Conservation (phyloP, 116 monocot species). For the Phalaenopsis hybrid region DNA sequence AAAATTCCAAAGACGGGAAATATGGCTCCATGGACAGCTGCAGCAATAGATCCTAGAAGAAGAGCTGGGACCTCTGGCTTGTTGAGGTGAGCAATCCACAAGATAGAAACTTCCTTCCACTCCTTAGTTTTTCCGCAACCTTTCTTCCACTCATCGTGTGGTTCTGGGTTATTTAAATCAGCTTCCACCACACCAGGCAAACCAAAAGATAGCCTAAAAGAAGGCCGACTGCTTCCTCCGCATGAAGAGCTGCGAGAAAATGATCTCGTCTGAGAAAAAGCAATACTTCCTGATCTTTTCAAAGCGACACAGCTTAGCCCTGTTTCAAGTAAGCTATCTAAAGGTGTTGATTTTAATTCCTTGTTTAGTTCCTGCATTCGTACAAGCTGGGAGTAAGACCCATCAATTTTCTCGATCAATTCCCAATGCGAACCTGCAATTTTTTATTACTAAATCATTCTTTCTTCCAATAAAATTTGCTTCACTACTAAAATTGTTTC, state of each 20-base stretch:
- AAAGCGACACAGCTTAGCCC: slow-evolving; percentile 1
- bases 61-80: slow-evolving; percentile 54
- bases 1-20: slow-evolving; percentile 53
- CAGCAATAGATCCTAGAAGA: slow-evolving; percentile 35
- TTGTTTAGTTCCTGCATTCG: slow-evolving; percentile 42
- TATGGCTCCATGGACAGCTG: slow-evolving; percentile 34
- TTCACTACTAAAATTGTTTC: not conserved
- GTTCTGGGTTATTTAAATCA: not conserved
- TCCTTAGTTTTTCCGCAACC: not conserved
- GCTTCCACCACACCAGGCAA: slow-evolving; percentile 12
- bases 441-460: not conserved
- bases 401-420: slow-evolving; percentile 40
- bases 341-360: not conserved
- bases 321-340: not conserved
- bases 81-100: slow-evolving; percentile 40
- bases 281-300: slow-evolving; percentile 1
- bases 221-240: slow-evolving; percentile 27
- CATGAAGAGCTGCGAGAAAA: slow-evolving; percentile 32
- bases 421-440: slow-evolving; percentile 42
- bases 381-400: slow-evolving; percentile 59
- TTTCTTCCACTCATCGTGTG: not conserved
- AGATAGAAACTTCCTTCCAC: slow-evolving; percentile 21
- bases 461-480: not conserved
- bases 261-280: slow-evolving; percentile 23
- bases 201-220: slow-evolving; percentile 22